These are phyloP conservation scores for Calonectria pauciramosa DNA, from an alignment of 2,329 filamentous ascomycete species.

Conservation along the genomic window DNA sequence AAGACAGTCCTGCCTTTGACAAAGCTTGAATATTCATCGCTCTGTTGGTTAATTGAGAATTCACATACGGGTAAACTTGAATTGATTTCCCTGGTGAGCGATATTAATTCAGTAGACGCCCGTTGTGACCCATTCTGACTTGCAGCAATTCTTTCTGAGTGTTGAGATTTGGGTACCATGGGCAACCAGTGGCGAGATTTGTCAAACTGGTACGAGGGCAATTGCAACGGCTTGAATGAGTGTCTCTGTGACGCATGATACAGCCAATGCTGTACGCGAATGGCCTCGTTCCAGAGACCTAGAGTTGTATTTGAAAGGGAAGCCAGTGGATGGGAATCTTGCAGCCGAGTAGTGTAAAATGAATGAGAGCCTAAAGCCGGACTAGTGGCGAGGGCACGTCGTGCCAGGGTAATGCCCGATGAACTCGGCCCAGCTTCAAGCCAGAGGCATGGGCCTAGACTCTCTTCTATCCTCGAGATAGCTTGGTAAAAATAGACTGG, in stretches of 20 bases:
- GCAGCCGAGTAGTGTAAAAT: not conserved
- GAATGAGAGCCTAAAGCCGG: not conserved
- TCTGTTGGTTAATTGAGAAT: not conserved
- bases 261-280: not conserved
- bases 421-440: not conserved
- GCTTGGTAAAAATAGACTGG: not conserved
- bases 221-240: not conserved
- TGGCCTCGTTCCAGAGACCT: not conserved
- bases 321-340: not conserved
- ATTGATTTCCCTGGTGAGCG: not conserved
- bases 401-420: not conserved
- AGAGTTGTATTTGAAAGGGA: not conserved
- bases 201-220: not conserved
- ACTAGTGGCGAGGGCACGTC: not conserved
- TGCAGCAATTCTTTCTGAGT: not conserved
- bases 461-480: not conserved
- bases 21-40: not conserved
- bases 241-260: not conserved
- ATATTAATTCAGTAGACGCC: not conserved
- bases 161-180: not conserved
- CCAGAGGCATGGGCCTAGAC: not conserved
- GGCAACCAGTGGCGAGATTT: not conserved
- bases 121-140: not conserved
- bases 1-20: not conserved
- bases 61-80: not conserved